Evolutionary conservation across 441 rosid genomes (phyloP).

Genomic region (Erodium chrysanthum): DNA sequence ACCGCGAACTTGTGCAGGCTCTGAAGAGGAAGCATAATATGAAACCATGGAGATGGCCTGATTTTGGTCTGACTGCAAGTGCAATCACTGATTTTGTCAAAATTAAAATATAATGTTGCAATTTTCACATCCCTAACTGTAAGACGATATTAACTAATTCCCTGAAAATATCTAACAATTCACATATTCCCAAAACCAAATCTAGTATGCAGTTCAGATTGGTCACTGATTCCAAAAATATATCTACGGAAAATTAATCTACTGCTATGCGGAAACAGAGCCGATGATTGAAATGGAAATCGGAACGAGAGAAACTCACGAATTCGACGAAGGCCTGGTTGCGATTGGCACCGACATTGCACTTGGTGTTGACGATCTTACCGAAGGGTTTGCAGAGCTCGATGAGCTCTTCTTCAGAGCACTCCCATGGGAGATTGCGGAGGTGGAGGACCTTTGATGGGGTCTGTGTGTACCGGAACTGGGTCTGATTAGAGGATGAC

Average conservation of each 20-base stretch:
- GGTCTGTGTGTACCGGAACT: constrained; percentile 96
- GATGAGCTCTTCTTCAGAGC: constrained; percentile 81
- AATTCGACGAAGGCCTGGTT: constrained; percentile 96
- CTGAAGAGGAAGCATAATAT: constrained; percentile 91
- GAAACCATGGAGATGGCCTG: constrained; percentile 98
- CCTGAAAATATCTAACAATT: background rate
- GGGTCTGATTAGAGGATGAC: constrained; percentile 69
- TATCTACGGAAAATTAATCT: background rate
- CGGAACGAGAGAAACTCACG: constrained; percentile 28
- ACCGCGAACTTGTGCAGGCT: constrained; percentile 96
- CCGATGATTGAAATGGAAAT: background rate
- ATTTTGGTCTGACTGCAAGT: constrained; percentile 65
- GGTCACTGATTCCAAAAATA: background rate
- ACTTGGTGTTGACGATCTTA: constrained; percentile 86
- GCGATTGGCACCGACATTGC: constrained; percentile 92
- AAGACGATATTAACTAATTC: background rate
- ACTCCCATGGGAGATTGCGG: constrained; percentile 94
- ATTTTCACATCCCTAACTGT: background rate
- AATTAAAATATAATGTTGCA: background rate
- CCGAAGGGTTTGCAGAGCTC: constrained; percentile 93
- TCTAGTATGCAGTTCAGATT: background rate
- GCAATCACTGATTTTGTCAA: constrained; percentile 12
- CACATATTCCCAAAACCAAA: background rate
- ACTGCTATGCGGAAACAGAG: background rate
- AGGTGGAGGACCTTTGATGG: constrained; percentile 94